Evolutionary conservation across 148 eudicot species (phyloP).

Genomic region (Polygonum maritimum): DNA sequence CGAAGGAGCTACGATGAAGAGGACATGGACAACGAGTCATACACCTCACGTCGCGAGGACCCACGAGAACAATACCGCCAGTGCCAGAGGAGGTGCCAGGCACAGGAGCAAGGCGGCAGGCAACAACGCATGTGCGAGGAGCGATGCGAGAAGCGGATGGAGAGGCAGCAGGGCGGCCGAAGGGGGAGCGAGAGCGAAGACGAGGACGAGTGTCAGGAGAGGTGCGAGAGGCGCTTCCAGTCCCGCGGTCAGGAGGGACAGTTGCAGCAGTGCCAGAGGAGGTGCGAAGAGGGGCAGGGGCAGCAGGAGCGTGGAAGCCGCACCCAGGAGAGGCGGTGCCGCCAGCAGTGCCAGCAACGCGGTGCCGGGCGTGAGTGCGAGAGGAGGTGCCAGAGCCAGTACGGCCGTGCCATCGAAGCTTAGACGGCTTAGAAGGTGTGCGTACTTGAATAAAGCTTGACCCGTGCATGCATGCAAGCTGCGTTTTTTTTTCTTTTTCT

Average conservation of each 20-base stretch:
- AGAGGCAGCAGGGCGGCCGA: not conserved
- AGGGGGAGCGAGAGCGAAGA: not conserved
- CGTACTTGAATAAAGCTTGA: not conserved
- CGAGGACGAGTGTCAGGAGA: not conserved
- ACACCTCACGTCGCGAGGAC: not conserved
- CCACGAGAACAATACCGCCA: not conserved
- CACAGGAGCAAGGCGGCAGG: not conserved
- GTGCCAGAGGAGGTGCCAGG: not conserved
- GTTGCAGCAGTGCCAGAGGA: not conserved
- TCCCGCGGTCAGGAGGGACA: not conserved
- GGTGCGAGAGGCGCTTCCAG: not conserved
- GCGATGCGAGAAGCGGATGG: not conserved
- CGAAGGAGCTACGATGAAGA: constrained; percentile 12
- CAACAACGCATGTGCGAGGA: not conserved
- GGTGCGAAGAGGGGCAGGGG: not conserved
- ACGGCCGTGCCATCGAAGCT: not conserved
- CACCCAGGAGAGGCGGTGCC: not conserved
- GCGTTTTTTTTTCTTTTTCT: not conserved
- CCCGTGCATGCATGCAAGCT: not conserved
- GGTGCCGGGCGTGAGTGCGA: not conserved
- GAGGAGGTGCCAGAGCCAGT: constrained; percentile 2
- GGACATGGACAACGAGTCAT: not conserved
- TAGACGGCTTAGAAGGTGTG: not conserved
- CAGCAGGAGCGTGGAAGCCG: not conserved
- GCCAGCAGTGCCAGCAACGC: not conserved